Evolutionary conservation across 441 rosid genomes (phyloP).

Genomic region (Dalechampia spathulata): DNA sequence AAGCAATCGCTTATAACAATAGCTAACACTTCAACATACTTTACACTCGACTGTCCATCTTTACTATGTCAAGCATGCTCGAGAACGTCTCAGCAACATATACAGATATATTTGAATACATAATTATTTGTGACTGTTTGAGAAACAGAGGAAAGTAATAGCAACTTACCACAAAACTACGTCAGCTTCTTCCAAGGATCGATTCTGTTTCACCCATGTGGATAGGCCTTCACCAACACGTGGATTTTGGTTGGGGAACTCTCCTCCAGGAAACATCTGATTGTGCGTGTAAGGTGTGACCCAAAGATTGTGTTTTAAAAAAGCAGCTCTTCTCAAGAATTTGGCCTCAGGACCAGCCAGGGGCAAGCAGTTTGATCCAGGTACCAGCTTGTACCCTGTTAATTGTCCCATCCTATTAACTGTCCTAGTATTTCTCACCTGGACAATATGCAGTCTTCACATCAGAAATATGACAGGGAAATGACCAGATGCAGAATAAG

Average conservation of each 20-base stretch:
- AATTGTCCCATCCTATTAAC: slow-evolving; percentile 80
- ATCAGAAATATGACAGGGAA: not conserved
- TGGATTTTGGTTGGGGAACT: slow-evolving; percentile 85
- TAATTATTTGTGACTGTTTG: not conserved
- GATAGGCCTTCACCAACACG: slow-evolving; percentile 75
- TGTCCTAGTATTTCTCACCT: slow-evolving; percentile 82
- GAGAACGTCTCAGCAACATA: too few relatives aligned
- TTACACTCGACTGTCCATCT: too few relatives aligned
- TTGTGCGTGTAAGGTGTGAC: slow-evolving; percentile 55
- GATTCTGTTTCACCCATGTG: slow-evolving; percentile 77
- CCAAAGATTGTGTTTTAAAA: slow-evolving; percentile 79
- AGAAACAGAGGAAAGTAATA: not conserved
- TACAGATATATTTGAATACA: too few relatives aligned
- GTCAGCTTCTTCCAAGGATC: slow-evolving; percentile 67
- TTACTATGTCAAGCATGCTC: too few relatives aligned
- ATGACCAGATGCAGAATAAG: not conserved
- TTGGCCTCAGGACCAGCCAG: slow-evolving; percentile 74
- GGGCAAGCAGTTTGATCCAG: slow-evolving; percentile 81
- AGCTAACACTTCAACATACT: too few relatives aligned
- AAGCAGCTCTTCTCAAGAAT: slow-evolving; percentile 74
- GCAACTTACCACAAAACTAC: slow-evolving; percentile 65
- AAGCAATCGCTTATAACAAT: too few relatives aligned
- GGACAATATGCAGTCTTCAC: slow-evolving; percentile 18
- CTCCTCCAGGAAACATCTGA: slow-evolving; percentile 84
- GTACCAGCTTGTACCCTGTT: slow-evolving; percentile 75